phyloP scores from a whole-genome alignment of 495 filamentous ascomycete species.

The Penicillium crystallinum region DNA sequence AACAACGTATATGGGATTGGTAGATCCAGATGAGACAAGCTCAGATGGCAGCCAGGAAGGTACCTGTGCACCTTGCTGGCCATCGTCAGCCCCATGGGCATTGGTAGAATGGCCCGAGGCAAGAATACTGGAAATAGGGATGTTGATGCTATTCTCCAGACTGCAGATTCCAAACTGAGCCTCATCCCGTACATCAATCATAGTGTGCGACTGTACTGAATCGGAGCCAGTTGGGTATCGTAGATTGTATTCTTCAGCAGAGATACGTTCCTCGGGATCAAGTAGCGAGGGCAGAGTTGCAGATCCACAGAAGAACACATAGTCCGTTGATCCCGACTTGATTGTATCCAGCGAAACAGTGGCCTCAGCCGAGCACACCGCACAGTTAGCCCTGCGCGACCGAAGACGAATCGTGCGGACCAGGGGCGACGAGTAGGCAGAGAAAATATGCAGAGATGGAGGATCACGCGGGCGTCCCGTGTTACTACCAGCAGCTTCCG shows the following conservation, averaged over 20 bases:
- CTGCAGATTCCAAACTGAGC: conserved; percentile 80
- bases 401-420: conserved; percentile 74
- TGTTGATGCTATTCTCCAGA: conserved; percentile 67
- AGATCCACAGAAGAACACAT: conserved; percentile 72
- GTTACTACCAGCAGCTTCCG: conserved; percentile 8
- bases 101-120: conserved; percentile 11
- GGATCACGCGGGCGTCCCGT: conserved; percentile 27
- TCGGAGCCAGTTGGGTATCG: conserved; percentile 11
- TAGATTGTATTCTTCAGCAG: conserved; percentile 47
- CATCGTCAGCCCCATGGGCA: conserved; percentile 5
- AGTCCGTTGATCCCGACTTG: conserved; percentile 61
- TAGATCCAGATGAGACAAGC: conserved; percentile 17
- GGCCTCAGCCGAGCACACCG: conserved; percentile 62
- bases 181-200: conserved; percentile 79
- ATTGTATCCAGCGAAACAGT: conserved; percentile 60
- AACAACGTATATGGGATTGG: conserved; percentile 62
- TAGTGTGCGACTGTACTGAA: conserved; percentile 33
- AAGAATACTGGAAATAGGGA: conserved; percentile 63
- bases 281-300: conserved; percentile 47
- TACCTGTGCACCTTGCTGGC: conserved; percentile 1
- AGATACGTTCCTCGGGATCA: conserved; percentile 55
- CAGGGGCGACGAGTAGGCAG: conserved; percentile 57
- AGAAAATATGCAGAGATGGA: conserved; percentile 63
- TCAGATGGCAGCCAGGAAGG: conserved; percentile 44
- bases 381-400: conserved; percentile 59